Conservation (phyloP, 176 grass and related monocot genomes). For the Musa troglodytarum region DNA sequence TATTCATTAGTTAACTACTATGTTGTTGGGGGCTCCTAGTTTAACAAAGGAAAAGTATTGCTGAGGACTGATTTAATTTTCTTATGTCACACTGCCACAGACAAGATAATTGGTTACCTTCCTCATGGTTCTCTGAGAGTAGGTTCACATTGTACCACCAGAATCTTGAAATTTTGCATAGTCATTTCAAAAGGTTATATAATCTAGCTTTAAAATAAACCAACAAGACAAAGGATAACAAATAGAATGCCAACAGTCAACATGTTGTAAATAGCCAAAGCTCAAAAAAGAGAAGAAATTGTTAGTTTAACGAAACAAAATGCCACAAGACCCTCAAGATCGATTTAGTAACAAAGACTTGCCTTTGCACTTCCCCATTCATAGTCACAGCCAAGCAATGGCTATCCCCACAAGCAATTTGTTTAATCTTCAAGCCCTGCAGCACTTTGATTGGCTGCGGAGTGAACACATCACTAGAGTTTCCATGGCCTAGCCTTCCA, state of each 20-base stretch:
- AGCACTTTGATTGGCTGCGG: slow-evolving; percentile 85
- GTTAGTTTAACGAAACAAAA: background rate
- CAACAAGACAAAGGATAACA: background rate
- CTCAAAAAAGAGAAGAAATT: background rate
- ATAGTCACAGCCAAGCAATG: slow-evolving; percentile 91
- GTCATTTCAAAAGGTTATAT: background rate
- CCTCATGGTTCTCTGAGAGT: no score
- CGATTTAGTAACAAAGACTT: background rate
- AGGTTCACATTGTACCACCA: background rate
- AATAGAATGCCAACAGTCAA: background rate
- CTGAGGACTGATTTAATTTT: no score
- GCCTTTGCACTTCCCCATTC: slow-evolving; percentile 80
- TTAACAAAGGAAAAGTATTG: no score
- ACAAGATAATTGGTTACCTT: no score
- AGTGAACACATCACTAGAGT: slow-evolving; percentile 91
- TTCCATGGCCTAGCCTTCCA: slow-evolving; percentile 86
- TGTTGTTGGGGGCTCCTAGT: no score
- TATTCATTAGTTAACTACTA: no score
- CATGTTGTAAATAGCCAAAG: background rate
- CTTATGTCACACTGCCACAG: no score
- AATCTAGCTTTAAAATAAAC: background rate
- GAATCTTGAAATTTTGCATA: background rate
- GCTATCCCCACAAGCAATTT: slow-evolving; percentile 96
- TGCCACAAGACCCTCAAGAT: background rate
- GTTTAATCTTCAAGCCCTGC: slow-evolving; percentile 83